These are phyloP conservation scores for Dactylorhiza incarnata DNA, from an alignment of 106 monocot species.

Conservation along the genomic window DNA sequence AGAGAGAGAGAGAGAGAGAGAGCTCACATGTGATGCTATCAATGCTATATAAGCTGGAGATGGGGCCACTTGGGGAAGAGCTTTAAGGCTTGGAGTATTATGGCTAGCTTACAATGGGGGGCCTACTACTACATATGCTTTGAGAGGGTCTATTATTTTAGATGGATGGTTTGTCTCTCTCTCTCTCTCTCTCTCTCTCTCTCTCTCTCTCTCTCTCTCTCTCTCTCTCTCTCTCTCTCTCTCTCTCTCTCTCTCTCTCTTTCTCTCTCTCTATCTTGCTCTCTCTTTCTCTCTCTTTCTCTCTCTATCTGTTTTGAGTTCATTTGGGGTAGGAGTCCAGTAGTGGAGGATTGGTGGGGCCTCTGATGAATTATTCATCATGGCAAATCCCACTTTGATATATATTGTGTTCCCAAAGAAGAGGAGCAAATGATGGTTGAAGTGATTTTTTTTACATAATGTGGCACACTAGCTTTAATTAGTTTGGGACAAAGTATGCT, in stretches of 20 bases:
- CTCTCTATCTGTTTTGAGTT: not conserved
- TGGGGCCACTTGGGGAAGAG: not conserved
- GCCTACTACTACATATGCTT: not conserved
- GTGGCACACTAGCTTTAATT: not conserved
- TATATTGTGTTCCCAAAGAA: constrained; percentile 3
- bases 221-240: too few species aligned
- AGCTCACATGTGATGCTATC: not conserved
- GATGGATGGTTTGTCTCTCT: constrained; percentile 2
- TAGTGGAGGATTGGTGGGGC: not conserved
- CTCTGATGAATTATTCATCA: not conserved
- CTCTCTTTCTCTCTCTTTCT: too few species aligned
- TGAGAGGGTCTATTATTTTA: not conserved
- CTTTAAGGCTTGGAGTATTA: constrained; percentile 1
- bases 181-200: too few species aligned
- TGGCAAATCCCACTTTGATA: not conserved
- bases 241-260: too few species aligned
- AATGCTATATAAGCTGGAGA: not conserved
- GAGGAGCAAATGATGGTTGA: not conserved
- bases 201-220: too few species aligned
- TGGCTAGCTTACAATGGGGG: not conserved
- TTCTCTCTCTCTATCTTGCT: too few species aligned
- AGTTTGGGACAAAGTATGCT: not conserved
- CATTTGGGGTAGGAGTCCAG: not conserved
- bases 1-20: not conserved
- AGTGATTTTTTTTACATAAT: not conserved